Conservation (phyloP, 495 filamentous ascomycete genomes). For the Tuber melanosporum region DNA sequence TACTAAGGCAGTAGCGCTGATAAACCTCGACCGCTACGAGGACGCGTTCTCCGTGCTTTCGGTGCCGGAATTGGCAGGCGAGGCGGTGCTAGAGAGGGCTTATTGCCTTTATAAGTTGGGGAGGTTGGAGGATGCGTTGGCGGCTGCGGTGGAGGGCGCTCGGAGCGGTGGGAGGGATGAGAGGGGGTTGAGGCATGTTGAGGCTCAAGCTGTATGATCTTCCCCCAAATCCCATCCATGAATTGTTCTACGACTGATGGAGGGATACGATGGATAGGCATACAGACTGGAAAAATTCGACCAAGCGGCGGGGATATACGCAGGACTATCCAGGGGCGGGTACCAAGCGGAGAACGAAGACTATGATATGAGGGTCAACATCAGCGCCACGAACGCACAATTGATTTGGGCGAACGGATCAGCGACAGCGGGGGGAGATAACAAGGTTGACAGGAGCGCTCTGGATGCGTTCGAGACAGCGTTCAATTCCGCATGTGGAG, state of each 20-base stretch:
- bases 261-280: conserved; percentile 46
- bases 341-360: conserved; percentile 58
- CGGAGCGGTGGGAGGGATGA: conserved; percentile 34
- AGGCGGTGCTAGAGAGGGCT: conserved; percentile 68
- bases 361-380: conserved; percentile 81
- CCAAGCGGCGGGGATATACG: conserved; percentile 63
- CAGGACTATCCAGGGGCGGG: conserved; percentile 50
- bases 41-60: conserved; percentile 70
- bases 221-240: not conserved
- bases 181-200: conserved; percentile 72
- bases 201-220: conserved; percentile 69
- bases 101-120: conserved; percentile 91
- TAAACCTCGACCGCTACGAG: conserved; percentile 90
- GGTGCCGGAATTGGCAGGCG: conserved; percentile 59
- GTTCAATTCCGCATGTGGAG: conserved; percentile 84
- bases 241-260: not conserved
- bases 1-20: conserved; percentile 72
- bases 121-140: conserved; percentile 61
- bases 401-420: conserved; percentile 57
- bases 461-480: conserved; percentile 87
- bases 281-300: conserved; percentile 81
- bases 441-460: conserved; percentile 63
- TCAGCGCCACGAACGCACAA: conserved; percentile 72
- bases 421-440: conserved; percentile 32
- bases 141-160: conserved; percentile 50